Evolutionary conservation across 2,329 filamentous ascomycete genomes (phyloP), one percentile per base, ranked within the genome.

Genomic region (Cadophora sp.): DNA sequence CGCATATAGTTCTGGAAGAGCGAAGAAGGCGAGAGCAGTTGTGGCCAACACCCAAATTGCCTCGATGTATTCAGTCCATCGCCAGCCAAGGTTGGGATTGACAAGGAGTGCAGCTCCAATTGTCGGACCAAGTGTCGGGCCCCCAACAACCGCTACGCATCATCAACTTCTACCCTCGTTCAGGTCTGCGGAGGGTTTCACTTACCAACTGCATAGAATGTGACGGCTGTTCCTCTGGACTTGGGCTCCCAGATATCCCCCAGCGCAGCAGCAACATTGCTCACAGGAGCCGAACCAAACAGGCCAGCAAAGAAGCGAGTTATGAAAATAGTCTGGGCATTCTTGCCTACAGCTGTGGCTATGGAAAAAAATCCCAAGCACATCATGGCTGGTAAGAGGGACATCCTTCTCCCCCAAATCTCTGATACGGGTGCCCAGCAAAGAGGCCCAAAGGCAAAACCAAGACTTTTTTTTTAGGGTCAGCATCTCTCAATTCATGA

Each of bases 351-450:
- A 1, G 87, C 85, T 22, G 82, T 83, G 5, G 82, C 89, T 36
- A 85, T 87, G 70, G 86, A 89, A 75, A 92, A 92, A 1, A 84
- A 82, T 0, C 85, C 86, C 62, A 91, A 80, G 22, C 81, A 81
- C 66, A 83, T 78, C 71, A 88, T 87, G 3, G 87, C 88, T 56
- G 81, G 77, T 70, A 86, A 81, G 75, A 90, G 89, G 20, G 90
- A 81, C 45, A 83, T 75, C 72, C 90, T 84, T 8, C 87, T 82
- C 2, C 87, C 89, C 65, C 85, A 88, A 9, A 91, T 76, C 73
- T 92, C 89, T 11, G 74, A 83, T 20, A 91, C 76, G 0, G 89
- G 89, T 1, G 89, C 90, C 89, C 89, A 92, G 3, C 91, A 85
- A 14, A 74, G 41, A 22, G 82, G 82, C 0, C 82, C 82, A n/a